phyloP scores from a whole-genome alignment of 257 asterid species.

The Verbena officinalis region DNA sequence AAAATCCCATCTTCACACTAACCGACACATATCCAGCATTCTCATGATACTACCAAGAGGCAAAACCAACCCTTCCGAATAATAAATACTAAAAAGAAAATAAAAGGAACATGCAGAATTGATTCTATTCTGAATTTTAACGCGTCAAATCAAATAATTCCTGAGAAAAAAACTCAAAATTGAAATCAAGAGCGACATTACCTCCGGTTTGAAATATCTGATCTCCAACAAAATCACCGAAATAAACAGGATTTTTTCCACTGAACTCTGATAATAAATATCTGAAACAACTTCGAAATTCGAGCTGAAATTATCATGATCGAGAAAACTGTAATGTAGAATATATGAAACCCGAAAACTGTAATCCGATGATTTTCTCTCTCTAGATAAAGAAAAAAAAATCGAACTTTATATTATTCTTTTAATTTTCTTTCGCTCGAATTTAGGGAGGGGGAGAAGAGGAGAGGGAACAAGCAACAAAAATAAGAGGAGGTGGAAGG shows the following conservation, averaged over 20 bases:
- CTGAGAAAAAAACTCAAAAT: not conserved
- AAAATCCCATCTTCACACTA: conserved; percentile 25
- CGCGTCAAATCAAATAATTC: not conserved
- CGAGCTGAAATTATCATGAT: conserved; percentile 29
- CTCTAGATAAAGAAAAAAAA: conserved; percentile 2
- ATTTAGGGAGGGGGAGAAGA: conserved; percentile 21
- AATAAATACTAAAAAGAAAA: conserved; percentile 9
- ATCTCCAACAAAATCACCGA: conserved; percentile 29
- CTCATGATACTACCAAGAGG: conserved; percentile 14
- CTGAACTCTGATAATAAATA: conserved; percentile 20
- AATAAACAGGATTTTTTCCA: conserved; percentile 10
- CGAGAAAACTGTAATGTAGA: conserved; percentile 31
- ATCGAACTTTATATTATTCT: not conserved
- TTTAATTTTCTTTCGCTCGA: conserved; percentile 29
- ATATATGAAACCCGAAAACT: conserved; percentile 13
- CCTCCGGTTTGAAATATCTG: conserved; percentile 36
- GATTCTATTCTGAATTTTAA: conserved; percentile 27
- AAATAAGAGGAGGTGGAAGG: not conserved
- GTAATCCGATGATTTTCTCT: conserved; percentile 20
- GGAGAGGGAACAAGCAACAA: conserved; percentile 13
- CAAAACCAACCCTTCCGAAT: conserved; percentile 14
- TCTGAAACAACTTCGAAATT: conserved; percentile 24
- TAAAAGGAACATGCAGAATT: conserved; percentile 24
- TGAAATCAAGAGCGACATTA: conserved; percentile 33
- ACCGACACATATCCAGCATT: conserved; percentile 32